These are phyloP conservation scores for Hygrocybe coccinea DNA, from an alignment of 768 basidiomycete species.

Conservation along the genomic window DNA sequence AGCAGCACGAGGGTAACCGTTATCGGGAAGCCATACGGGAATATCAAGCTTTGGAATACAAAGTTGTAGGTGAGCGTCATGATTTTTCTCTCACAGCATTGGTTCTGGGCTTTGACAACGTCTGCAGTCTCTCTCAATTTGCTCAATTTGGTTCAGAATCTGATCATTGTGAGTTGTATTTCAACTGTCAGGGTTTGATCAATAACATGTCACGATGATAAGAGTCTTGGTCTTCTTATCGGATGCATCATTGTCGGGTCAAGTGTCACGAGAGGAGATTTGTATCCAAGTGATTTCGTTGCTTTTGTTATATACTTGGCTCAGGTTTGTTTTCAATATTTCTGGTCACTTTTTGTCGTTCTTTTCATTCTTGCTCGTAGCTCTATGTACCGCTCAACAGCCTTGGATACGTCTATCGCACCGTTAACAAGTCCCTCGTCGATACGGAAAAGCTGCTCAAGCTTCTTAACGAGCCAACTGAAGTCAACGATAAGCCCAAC, in stretches of 20 bases:
- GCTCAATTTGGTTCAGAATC: constrained; percentile 73
- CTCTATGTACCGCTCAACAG: constrained; percentile 72
- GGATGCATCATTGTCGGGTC: constrained; percentile 76
- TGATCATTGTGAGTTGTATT: constrained; percentile 59
- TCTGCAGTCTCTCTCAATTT: constrained; percentile 60
- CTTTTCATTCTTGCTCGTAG: constrained; percentile 28
- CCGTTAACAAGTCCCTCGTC: constrained; percentile 68
- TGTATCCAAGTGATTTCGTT: constrained; percentile 59
- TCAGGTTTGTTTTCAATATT: constrained; percentile 46
- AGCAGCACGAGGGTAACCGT: constrained; percentile 68
- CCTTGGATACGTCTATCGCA: constrained; percentile 74
- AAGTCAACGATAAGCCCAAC: constrained; percentile 75
- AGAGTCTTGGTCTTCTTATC: constrained; percentile 73
- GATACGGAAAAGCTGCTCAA: constrained; percentile 83
- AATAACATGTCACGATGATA: constrained; percentile 22
- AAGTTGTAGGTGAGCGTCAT: constrained; percentile 52
- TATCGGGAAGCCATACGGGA: constrained; percentile 66
- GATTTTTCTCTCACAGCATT: not conserved
- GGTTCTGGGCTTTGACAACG: not conserved
- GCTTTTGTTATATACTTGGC: constrained; percentile 79
- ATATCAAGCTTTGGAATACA: constrained; percentile 71
- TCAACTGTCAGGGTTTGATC: not conserved
- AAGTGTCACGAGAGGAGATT: constrained; percentile 53
- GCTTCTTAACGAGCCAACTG: constrained; percentile 74
- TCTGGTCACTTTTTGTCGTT: not conserved